These are phyloP conservation scores for Raffaelea arxii DNA, from an alignment of 2,329 filamentous ascomycete species.

Conservation along the genomic window DNA sequence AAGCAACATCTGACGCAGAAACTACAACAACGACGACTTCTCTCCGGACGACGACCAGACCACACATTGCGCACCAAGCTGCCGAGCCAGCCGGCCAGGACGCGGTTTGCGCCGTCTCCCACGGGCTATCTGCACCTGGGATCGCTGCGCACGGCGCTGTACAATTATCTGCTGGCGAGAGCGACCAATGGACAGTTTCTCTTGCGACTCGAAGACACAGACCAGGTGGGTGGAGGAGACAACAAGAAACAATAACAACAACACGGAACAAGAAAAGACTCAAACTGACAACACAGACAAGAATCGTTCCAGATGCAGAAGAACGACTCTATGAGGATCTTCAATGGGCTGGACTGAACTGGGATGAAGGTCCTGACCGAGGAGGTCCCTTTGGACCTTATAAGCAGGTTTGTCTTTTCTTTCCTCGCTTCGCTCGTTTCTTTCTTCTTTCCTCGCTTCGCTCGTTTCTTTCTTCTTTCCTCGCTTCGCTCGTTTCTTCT, in stretches of 20 bases:
- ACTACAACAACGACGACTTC: not conserved
- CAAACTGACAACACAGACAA: constrained; percentile 45
- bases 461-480: too few relatives aligned
- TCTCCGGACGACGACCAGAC: not conserved
- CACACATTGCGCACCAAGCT: not conserved
- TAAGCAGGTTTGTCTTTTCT: constrained; percentile 65
- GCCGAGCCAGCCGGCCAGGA: constrained; percentile 53
- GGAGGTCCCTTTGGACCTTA: constrained; percentile 81
- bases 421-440: too few relatives aligned
- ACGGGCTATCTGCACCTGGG: constrained; percentile 91
- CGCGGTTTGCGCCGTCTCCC: constrained; percentile 90
- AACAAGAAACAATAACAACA: too few relatives aligned
- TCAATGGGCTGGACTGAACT: constrained; percentile 77
- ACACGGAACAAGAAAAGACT: too few relatives aligned
- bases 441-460: too few relatives aligned
- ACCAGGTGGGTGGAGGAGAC: constrained; percentile 59
- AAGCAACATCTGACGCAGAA: too few relatives aligned
- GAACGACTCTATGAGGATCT: constrained; percentile 68
- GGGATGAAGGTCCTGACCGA: constrained; percentile 88
- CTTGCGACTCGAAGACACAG: constrained; percentile 88
- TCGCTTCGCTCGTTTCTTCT: too few relatives aligned
- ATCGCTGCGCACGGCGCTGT: constrained; percentile 85
- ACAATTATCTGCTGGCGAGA: constrained; percentile 85
- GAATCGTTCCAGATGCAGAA: constrained; percentile 74
- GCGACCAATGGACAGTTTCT: constrained; percentile 85